Base-by-base conservation (phyloP, 2,329 filamentous ascomycete species). In the Reticulascus tulasneorum region DNA sequence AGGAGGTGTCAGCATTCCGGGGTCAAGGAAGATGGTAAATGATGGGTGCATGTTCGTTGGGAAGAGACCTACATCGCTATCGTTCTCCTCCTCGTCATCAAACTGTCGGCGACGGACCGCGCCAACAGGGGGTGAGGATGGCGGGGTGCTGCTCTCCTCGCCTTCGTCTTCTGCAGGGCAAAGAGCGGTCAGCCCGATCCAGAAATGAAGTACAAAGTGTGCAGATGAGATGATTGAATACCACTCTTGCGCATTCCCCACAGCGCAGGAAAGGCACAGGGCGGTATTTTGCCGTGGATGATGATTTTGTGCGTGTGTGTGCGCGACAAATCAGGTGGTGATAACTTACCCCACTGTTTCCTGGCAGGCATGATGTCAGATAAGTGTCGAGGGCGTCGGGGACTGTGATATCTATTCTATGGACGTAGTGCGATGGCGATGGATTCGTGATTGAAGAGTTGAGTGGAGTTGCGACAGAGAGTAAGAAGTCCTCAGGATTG, bases 81-180 rank as follows among this genome's bases (percentile, higher is more conserved):
- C 82, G 22, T 90, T 82, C 37, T 74, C 84, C 63, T 95, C 90
- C 60, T 97, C 91, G 51, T 97, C 91, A 51, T 93, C 89, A 56
- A 95, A 95, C 69, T 93, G 65, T 44, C 59, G 64, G 45, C 71
- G 67, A 47, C 71, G 67, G 34, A 55, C 52, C 38, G 58, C 58
- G 24, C 54, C 59, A 30, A 59, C 50, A 3, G 61, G 58, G 21
- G 69, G 59, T 11, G 69, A 64, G 19, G 55, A 51, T 31, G 56
- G 50, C 28, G 55, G 44, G 35, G 53, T 54, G 47, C 56, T 57
- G 47, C 56, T 58, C 28, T 53, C 55, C 23, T 63, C 61, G 37
- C 55, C 59, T 47, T 64, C 62, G 18, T 66, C 65, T 42, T 68
- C 64, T 64, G 37, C 37, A 37, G 37, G 26, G 26, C 10, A 34